Evolutionary conservation across 1,284 basidiomycete genomes (phyloP).

Genomic region (Microbotryum saponariae): DNA sequence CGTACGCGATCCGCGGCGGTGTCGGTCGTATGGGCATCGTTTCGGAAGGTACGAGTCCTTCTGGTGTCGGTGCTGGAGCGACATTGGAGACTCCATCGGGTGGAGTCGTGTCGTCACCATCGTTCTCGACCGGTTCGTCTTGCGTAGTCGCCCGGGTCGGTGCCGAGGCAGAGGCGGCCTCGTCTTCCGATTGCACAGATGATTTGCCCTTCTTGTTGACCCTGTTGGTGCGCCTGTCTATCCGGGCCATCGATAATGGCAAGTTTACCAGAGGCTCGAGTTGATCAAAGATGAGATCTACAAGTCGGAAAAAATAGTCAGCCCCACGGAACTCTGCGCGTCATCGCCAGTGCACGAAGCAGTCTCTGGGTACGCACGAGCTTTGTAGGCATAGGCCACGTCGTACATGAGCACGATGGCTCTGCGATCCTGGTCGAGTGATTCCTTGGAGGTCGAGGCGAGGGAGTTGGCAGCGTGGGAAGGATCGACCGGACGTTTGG

Average conservation of each 20-base stretch:
- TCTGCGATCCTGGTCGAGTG: slow-evolving; percentile 33
- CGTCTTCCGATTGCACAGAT: neutral
- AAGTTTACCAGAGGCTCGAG: neutral
- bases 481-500: slow-evolving; percentile 55
- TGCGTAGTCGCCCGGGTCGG: neutral
- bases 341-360: neutral
- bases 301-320: no score
- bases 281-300: slow-evolving; percentile 9
- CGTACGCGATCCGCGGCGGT: slow-evolving; percentile 8
- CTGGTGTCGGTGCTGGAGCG: slow-evolving; percentile 11
- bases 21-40: neutral
- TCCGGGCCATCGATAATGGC: slow-evolving; percentile 9
- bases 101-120: slow-evolving; percentile 17
- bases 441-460: slow-evolving; percentile 7
- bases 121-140: slow-evolving; percentile 3
- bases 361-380: slow-evolving; percentile 45
- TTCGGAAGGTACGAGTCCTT: slow-evolving; percentile 10
- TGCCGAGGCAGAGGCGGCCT: neutral
- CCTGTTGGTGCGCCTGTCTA: slow-evolving; percentile 25
- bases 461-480: slow-evolving; percentile 50
- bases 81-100: slow-evolving; percentile 29
- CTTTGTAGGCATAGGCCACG: slow-evolving; percentile 66
- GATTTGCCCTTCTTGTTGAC: slow-evolving; percentile 23
- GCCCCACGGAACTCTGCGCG: no score
- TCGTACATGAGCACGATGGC: slow-evolving; percentile 62